A percentile compares a stretch with the other conserved stretches of the same genome.
Conservation (phyloP, 306 rosid genomes). For the Fragaria vesca region DNA sequence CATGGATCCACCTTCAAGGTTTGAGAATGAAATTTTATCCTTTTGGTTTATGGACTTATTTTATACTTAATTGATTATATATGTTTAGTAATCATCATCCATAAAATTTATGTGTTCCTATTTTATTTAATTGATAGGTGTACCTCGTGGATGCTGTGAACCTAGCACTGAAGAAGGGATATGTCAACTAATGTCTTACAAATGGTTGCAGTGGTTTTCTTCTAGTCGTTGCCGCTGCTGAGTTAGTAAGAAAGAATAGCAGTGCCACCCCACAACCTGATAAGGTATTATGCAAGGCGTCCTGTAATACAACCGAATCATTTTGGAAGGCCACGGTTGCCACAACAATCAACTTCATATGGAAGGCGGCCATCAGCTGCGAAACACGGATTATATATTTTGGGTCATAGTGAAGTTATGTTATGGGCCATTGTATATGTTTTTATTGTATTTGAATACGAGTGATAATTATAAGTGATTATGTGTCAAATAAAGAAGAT, state of each 20-base stretch:
- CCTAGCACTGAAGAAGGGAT: neutral
- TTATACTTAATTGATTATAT: too few species aligned
- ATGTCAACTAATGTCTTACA: neutral
- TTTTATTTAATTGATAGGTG: neutral
- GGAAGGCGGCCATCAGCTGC: neutral
- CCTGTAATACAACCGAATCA: neutral
- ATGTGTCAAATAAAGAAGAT: too few species aligned
- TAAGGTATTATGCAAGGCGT: neutral
- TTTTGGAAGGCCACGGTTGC: neutral
- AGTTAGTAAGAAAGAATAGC: too few species aligned
- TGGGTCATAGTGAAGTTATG: neutral
- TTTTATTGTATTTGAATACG: neutral
- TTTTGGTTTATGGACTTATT: too few species aligned
- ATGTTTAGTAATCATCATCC: too few species aligned
- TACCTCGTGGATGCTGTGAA: neutral
- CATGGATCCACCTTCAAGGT: neutral
- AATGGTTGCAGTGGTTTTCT: neutral
- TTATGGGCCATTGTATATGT: neutral
- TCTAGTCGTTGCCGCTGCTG: neutral
- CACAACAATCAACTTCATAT: neutral
- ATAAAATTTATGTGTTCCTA: too few species aligned
- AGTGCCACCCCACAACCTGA: too few species aligned
- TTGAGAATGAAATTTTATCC: neutral
- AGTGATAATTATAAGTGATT: neutral
- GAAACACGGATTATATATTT: neutral